Base-by-base conservation (phyloP, 805 yeast genomes). In the Dipodascus geniculatus region DNA sequence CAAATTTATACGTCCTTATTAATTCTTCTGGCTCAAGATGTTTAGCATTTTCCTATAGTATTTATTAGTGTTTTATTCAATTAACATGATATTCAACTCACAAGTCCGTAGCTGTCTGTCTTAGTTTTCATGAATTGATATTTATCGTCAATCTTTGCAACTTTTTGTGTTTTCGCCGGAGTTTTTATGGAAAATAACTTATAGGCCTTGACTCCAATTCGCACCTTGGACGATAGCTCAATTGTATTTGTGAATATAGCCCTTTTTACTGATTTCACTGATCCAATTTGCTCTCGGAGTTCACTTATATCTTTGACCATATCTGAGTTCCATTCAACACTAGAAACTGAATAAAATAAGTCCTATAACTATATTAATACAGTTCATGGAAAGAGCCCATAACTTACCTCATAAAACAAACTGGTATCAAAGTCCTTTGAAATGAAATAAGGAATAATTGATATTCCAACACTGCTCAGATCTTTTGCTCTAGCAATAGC, bases 181-280 rank as follows among this genome's bases (percentile, higher is more conserved):
- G 33, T 28, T 11, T 28, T 28, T 28, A 28, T 11, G 9, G 33
- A 28, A 11, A 6, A 28, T 11, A 85, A 72, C 0, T 83, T 68
- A 61, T 80, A 85, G 0, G 96, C 97, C 58, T 78, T 79, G 0
- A 90, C 74, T 0, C 88, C 84, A 50, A 91, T 76, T 0, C 74
- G 71, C 19, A 90, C 54, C 0, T 71, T 68, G 38, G 78, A 79
- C 49, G 80, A 75, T 3, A 87, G 67, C 1, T 79, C 74, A 49
- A 89, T 66, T 8, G 81, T 78, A 56, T 85, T 79, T 16, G 77
- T 74, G 62, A 85, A 86, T 51, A 76, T 78, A 0, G 82, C 74
- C 50, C 95, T 4, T 16, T 38, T 38, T 6, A 17, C 17, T 38
- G 44, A 14, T 38, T 38, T 38, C 6, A 38, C 44, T n/a, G 19